A percentile compares a stretch with the other conserved stretches of the same genome.
These are phyloP conservation scores for Colletotrichum tofieldiae DNA, from an alignment of 2,329 filamentous ascomycete genomes.

Conservation along the genomic window DNA sequence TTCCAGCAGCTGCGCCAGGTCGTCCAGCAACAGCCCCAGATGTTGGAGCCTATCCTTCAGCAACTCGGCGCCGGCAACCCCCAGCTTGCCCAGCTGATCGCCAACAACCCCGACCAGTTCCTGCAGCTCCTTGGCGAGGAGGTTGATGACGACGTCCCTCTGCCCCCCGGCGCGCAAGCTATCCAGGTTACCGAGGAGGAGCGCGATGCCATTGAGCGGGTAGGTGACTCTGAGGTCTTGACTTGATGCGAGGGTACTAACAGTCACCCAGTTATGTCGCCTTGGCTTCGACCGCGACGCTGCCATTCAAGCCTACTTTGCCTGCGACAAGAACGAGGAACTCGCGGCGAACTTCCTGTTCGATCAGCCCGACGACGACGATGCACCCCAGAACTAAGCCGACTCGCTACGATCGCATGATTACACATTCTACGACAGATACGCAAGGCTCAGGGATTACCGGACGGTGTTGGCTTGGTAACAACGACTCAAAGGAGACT, in stretches of 20 bases:
- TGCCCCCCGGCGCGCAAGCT: slow-evolving; percentile 90
- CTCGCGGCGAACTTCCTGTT: slow-evolving; percentile 98
- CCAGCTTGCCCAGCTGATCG: slow-evolving; percentile 92
- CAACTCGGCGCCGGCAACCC: slow-evolving; percentile 97
- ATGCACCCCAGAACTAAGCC: slow-evolving; percentile 64
- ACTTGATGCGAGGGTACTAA: slow-evolving; percentile 33
- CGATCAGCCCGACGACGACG: slow-evolving; percentile 93
- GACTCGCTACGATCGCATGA: slow-evolving; percentile 37
- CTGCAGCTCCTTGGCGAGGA: slow-evolving; percentile 91
- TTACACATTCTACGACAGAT: slow-evolving; percentile 40
- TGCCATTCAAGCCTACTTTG: slow-evolving; percentile 98
- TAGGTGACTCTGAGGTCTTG: slow-evolving; percentile 59
- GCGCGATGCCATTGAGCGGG: slow-evolving; percentile 95
- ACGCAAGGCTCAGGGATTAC: slow-evolving; percentile 40
- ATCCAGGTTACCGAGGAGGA: slow-evolving; percentile 97
- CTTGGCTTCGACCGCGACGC: slow-evolving; percentile 94
- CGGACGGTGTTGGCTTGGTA: slow-evolving; percentile 35
- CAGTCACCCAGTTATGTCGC: slow-evolving; percentile 79
- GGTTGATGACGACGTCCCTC: slow-evolving; percentile 83
- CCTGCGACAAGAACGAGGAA: slow-evolving; percentile 99
- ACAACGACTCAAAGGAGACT: slow-evolving; percentile 15
- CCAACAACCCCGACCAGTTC: slow-evolving; percentile 93
- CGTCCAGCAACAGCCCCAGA: slow-evolving; percentile 96
- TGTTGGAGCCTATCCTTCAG: slow-evolving; percentile 98
- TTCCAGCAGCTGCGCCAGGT: slow-evolving; percentile 98